A percentile compares a stretch with the other conserved stretches of the same genome.
Conservation (phyloP, 306 rosid genomes). For the Castanospermum australe region DNA sequence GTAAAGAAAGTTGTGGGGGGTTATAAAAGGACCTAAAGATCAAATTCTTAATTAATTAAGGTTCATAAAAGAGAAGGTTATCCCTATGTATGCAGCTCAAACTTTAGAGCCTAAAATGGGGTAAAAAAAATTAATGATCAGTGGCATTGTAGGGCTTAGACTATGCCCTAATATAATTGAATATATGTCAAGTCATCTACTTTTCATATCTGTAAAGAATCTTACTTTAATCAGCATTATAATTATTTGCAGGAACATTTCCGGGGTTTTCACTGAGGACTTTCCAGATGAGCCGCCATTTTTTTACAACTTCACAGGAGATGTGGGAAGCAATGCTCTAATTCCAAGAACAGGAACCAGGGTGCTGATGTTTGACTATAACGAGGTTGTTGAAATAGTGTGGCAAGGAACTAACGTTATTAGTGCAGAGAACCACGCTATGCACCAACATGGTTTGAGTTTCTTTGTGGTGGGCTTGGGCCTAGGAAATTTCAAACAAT, state of each 20-base stretch:
- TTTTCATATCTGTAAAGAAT: no score
- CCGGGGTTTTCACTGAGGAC: slow-evolving; percentile 25
- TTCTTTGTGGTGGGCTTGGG: slow-evolving; percentile 42
- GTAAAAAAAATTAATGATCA: no score
- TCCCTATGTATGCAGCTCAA: no score
- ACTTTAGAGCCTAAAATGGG: no score
- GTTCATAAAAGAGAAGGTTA: no score
- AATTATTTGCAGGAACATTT: slow-evolving; percentile 26
- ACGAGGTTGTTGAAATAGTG: slow-evolving; percentile 40
- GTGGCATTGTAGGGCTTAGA: no score
- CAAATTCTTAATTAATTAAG: no score
- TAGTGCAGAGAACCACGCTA: slow-evolving; percentile 47
- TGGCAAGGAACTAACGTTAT: slow-evolving; percentile 44
- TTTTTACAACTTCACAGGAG: slow-evolving; percentile 43
- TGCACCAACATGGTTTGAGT: slow-evolving; percentile 54
- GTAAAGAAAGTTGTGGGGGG: background rate
- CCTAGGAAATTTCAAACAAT: slow-evolving; percentile 33
- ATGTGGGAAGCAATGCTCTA: background rate
- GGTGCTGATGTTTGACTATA: slow-evolving; percentile 26
- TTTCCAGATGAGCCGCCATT: slow-evolving; percentile 33
- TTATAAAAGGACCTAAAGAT: background rate
- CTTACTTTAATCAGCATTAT: background rate
- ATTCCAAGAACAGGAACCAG: slow-evolving; percentile 32
- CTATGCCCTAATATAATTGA: no score
- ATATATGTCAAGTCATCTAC: no score